These are phyloP conservation scores for Lachancea mirantina DNA, from an alignment of 805 yeast genomes.

Conservation along the genomic window DNA sequence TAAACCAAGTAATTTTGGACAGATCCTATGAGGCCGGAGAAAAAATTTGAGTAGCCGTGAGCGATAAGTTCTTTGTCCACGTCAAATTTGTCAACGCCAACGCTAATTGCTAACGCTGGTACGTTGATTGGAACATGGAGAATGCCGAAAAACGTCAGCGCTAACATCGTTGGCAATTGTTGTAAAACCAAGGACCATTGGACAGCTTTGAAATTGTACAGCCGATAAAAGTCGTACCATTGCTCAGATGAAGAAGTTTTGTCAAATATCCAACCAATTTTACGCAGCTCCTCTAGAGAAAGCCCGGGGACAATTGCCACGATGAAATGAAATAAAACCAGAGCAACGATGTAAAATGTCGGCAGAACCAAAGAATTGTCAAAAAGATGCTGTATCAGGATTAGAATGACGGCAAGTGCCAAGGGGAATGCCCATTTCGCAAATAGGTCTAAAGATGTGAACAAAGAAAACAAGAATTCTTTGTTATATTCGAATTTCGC, in stretches of 20 bases:
- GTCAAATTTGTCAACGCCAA: slow-evolving; percentile 74
- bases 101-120: slow-evolving; percentile 90
- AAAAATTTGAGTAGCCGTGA: slow-evolving; percentile 83
- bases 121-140: slow-evolving; percentile 96
- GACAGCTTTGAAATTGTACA: slow-evolving; percentile 64
- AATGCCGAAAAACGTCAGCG: slow-evolving; percentile 91
- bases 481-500: slow-evolving; percentile 61
- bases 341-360: slow-evolving; percentile 64
- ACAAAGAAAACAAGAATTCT: slow-evolving; percentile 44
- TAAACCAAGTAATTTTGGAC: slow-evolving; percentile 93
- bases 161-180: slow-evolving; percentile 89
- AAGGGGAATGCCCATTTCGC: slow-evolving; percentile 70
- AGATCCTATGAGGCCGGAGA: slow-evolving; percentile 79
- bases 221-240: slow-evolving; percentile 83
- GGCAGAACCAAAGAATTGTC: slow-evolving; percentile 76
- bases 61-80: slow-evolving; percentile 92
- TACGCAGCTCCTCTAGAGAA: slow-evolving; percentile 54
- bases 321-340: slow-evolving; percentile 59
- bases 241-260: slow-evolving; percentile 50
- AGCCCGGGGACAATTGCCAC: slow-evolving; percentile 61
- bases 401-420: slow-evolving; percentile 49
- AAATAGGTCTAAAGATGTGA: slow-evolving; percentile 34
- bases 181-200: slow-evolving; percentile 62
- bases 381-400: slow-evolving; percentile 52
- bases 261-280: slow-evolving; percentile 78